Evolutionary conservation across 129 eudicot genomes (phyloP).

Genomic region (Erigeron canadensis): DNA sequence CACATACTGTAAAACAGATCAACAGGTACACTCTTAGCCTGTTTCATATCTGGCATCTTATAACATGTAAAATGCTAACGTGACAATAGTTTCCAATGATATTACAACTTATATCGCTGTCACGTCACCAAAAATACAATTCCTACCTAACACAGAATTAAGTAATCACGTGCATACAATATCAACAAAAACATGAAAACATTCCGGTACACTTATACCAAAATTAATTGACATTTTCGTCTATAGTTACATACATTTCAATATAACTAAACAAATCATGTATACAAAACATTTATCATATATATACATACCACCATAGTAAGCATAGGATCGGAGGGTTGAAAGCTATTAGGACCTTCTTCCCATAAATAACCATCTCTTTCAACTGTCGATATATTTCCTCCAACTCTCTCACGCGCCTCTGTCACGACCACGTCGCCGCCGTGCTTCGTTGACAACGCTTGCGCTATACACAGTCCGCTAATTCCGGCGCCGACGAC

Average conservation of each 20-base stretch:
- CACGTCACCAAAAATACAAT: no score
- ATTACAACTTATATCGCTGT: no score
- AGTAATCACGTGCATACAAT: no score
- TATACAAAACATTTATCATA: not conserved
- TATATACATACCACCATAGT: slow-evolving; percentile 35
- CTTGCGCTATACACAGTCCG: slow-evolving; percentile 83
- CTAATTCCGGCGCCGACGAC: slow-evolving; percentile 84
- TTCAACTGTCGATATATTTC: slow-evolving; percentile 76
- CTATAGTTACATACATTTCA: not conserved
- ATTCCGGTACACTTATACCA: no score
- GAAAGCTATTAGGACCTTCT: slow-evolving; percentile 96
- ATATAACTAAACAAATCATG: not conserved
- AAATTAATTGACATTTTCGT: no score
- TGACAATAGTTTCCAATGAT: not conserved
- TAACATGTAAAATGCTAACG: not conserved
- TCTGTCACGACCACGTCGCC: slow-evolving; percentile 67
- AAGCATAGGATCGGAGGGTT: slow-evolving; percentile 87
- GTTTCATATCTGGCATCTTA: not conserved
- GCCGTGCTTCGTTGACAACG: slow-evolving; percentile 58
- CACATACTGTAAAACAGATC: slow-evolving; percentile 1
- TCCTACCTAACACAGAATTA: no score
- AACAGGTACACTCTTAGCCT: not conserved
- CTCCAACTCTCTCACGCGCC: slow-evolving; percentile 81
- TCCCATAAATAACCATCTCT: slow-evolving; percentile 84
- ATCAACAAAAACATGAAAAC: no score